Conservation (phyloP, 2,329 filamentous ascomycete species). For the Hypoxylon sp. region DNA sequence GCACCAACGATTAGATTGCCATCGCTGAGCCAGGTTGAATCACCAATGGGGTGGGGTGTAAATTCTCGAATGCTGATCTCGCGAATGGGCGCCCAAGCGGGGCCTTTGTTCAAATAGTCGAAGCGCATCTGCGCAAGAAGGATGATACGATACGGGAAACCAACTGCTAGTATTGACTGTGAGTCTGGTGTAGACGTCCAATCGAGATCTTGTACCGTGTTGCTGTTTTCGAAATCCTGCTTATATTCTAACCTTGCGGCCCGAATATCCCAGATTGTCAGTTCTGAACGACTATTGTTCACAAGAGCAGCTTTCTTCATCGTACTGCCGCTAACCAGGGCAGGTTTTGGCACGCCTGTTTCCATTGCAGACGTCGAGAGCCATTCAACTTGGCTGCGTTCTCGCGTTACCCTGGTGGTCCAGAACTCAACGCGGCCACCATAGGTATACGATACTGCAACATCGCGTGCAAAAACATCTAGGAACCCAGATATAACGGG, state of each 20-base stretch:
- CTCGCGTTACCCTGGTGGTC: slow-evolving; percentile 77
- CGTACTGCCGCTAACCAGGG: slow-evolving; percentile 84
- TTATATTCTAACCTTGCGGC: slow-evolving; percentile 83
- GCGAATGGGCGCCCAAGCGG: slow-evolving; percentile 87
- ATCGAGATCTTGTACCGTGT: slow-evolving; percentile 85
- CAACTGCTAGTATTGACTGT: slow-evolving; percentile 90
- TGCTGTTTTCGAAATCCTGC: slow-evolving; percentile 75
- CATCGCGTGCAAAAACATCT: slow-evolving; percentile 85
- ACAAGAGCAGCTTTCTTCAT: slow-evolving; percentile 88
- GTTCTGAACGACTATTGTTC: slow-evolving; percentile 72
- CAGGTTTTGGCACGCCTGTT: slow-evolving; percentile 76
- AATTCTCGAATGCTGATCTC: slow-evolving; percentile 83
- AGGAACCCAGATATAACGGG: slow-evolving; percentile 79
- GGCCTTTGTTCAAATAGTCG: slow-evolving; percentile 86
- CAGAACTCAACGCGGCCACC: slow-evolving; percentile 81
- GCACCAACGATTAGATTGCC: slow-evolving; percentile 88
- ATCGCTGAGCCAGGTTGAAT: slow-evolving; percentile 88
- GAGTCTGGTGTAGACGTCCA: slow-evolving; percentile 93
- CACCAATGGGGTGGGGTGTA: slow-evolving; percentile 89
- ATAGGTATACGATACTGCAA: slow-evolving; percentile 84
- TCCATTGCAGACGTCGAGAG: slow-evolving; percentile 82
- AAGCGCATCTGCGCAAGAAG: slow-evolving; percentile 88
- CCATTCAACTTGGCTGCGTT: slow-evolving; percentile 75
- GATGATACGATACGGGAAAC: slow-evolving; percentile 85
- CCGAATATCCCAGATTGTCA: slow-evolving; percentile 92